A percentile compares a stretch with the other conserved stretches of the same genome.
Conservation (phyloP, 208 protist species). For the Blastocrithidia nonstop region DNA sequence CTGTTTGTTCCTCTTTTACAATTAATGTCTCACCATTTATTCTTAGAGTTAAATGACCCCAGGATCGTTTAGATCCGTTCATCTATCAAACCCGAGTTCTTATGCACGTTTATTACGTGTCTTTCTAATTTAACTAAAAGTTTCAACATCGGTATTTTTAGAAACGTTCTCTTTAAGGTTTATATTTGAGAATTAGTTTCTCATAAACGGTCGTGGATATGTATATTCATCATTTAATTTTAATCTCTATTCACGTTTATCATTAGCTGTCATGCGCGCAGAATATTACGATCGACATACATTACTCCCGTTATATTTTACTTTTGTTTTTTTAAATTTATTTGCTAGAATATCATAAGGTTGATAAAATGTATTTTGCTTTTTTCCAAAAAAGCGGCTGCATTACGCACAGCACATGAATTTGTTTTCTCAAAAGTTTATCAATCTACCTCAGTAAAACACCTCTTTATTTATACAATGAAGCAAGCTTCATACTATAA, state of each 20-base stretch:
- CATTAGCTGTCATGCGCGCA: slow-evolving; percentile 13
- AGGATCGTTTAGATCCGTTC: no score
- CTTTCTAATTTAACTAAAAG: no score
- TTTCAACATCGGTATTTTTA: no score
- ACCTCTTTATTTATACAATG: slow-evolving; percentile 14
- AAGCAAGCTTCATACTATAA: slow-evolving; percentile 9
- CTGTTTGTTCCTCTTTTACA: no score
- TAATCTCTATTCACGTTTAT: slow-evolving; percentile 10
- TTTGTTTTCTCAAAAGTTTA: slow-evolving; percentile 13
- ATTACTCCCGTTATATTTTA: not conserved
- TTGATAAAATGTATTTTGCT: slow-evolving; percentile 20
- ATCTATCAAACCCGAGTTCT: no score
- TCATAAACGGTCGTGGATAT: no score
- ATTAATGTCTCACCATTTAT: no score
- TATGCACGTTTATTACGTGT: no score
- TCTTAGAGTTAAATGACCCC: no score
- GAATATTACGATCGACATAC: slow-evolving; percentile 17
- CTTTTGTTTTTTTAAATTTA: slow-evolving; percentile 2
- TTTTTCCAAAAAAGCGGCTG: slow-evolving; percentile 29
- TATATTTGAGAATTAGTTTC: no score
- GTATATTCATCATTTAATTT: slow-evolving; percentile 31
- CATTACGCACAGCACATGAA: slow-evolving; percentile 42
- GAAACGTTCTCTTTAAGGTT: no score
- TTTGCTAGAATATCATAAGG: not conserved
- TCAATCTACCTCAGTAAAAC: slow-evolving; percentile 14